A percentile compares a stretch with the other conserved stretches of the same genome.
These are phyloP conservation scores for Glomus cerebriforme DNA, from an alignment of 192 early-diverging fungal species.

Conservation along the genomic window DNA sequence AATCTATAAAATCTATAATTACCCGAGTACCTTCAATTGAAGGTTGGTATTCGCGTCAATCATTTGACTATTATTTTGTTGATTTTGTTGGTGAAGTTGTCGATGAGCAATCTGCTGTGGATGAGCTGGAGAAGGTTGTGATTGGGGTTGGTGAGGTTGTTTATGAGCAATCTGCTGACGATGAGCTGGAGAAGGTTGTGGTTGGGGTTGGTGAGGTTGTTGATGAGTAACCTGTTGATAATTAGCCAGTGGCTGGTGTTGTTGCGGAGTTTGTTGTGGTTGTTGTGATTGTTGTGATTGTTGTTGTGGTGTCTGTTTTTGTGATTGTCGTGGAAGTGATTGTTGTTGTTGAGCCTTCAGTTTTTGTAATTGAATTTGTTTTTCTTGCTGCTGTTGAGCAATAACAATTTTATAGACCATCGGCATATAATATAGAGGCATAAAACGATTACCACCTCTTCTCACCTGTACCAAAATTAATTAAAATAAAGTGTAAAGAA, in stretches of 20 bases:
- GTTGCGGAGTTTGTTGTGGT: conserved; percentile 31
- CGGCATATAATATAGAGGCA: neutral
- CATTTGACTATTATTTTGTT: too few relatives aligned
- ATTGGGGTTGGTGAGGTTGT: conserved; percentile 1
- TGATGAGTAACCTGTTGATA: too few relatives aligned
- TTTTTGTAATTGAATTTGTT: too few relatives aligned
- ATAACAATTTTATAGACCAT: neutral
- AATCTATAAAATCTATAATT: too few relatives aligned
- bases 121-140: too few relatives aligned
- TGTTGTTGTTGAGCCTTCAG: too few relatives aligned
- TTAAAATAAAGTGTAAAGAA: neutral
- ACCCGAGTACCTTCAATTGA: too few relatives aligned
- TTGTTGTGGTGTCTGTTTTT: conserved; percentile 17
- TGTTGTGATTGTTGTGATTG: conserved; percentile 34
- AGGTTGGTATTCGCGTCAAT: too few relatives aligned
- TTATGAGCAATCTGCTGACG: neutral
- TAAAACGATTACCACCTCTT: neutral
- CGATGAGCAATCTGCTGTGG: neutral
- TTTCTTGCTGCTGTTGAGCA: too few relatives aligned
- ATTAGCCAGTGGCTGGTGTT: too few relatives aligned
- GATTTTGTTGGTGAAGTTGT: too few relatives aligned
- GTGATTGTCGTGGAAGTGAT: neutral
- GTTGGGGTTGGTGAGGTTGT: too few relatives aligned
- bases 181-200: conserved; percentile 27
- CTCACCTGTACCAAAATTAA: neutral